Conservation (phyloP, 208 protist genomes). For the Porcisia deanei region DNA sequence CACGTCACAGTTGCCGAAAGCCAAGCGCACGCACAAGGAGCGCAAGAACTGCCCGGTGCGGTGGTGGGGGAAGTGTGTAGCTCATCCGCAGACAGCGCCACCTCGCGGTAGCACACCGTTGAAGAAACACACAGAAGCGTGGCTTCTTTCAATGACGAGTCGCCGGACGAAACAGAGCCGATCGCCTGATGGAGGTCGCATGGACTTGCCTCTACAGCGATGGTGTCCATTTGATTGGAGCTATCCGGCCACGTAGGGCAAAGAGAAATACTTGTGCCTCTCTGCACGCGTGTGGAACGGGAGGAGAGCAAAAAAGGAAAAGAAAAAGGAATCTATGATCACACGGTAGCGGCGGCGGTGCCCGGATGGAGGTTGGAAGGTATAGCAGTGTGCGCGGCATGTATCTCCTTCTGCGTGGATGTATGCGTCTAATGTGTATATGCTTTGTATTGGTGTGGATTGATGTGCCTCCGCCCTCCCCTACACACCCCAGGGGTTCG, state of each 20-base stretch:
- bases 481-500: no score
- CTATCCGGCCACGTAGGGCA: background rate
- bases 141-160: background rate
- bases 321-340: background rate
- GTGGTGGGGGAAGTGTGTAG: background rate
- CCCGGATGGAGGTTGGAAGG: background rate
- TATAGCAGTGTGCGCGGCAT: background rate
- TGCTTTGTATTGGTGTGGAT: background rate
- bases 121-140: conserved; percentile 5
- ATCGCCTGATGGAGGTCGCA: conserved; percentile 13
- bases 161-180: background rate
- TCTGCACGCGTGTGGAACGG: background rate
- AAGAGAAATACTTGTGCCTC: background rate
- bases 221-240: conserved; percentile 12
- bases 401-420: background rate
- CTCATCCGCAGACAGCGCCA: background rate
- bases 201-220: conserved; percentile 2
- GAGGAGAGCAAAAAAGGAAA: background rate
- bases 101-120: conserved; percentile 2
- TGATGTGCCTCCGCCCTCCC: background rate
- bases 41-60: background rate
- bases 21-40: conserved; percentile 7
- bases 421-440: background rate
- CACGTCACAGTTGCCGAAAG: conserved; percentile 25
- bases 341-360: background rate